Percentiles rank a stretch among this genome's conserved stretches.
phyloP scores from a whole-genome alignment of 2,329 filamentous ascomycete species.

The Aspergillus sp. region DNA sequence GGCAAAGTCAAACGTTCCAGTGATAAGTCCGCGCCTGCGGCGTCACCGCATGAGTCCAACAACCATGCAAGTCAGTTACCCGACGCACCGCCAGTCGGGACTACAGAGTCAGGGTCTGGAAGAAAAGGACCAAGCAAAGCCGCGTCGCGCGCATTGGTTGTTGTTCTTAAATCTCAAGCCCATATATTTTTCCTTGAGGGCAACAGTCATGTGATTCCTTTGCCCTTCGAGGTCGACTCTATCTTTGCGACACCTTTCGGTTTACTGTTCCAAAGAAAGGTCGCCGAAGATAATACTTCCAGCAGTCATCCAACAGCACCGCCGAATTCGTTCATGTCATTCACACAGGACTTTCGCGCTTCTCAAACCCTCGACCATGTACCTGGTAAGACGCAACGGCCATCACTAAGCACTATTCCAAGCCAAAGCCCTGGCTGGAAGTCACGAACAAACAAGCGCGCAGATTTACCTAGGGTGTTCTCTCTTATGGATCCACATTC shows the following conservation, averaged over 20 bases:
- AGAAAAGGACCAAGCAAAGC: constrained; percentile 24
- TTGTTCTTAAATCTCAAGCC: constrained; percentile 88
- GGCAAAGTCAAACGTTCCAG: constrained; percentile 25
- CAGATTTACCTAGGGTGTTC: constrained; percentile 65
- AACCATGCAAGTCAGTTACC: constrained; percentile 10
- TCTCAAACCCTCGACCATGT: constrained; percentile 36
- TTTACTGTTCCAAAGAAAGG: constrained; percentile 81
- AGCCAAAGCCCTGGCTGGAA: constrained; percentile 57
- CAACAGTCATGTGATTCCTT: constrained; percentile 82
- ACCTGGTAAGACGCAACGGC: constrained; percentile 42
- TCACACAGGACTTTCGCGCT: constrained; percentile 45
- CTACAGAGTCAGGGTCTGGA: constrained; percentile 22
- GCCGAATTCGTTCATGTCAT: constrained; percentile 79
- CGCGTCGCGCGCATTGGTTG: constrained; percentile 68
- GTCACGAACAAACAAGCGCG: constrained; percentile 56
- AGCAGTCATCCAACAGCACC: constrained; percentile 56
- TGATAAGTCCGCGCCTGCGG: constrained; percentile 6
- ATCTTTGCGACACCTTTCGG: constrained; percentile 81
- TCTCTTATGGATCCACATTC: constrained; percentile 82
- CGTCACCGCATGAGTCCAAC: neutral
- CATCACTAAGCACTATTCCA: constrained; percentile 50
- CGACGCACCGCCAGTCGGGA: constrained; percentile 19
- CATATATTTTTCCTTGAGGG: constrained; percentile 91
- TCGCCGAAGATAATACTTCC: constrained; percentile 39
- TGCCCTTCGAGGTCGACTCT: constrained; percentile 91